A percentile compares a stretch with the other conserved stretches of the same genome.
Conservation (phyloP, 305 asterid species). For the Fraxinus dipetala region DNA sequence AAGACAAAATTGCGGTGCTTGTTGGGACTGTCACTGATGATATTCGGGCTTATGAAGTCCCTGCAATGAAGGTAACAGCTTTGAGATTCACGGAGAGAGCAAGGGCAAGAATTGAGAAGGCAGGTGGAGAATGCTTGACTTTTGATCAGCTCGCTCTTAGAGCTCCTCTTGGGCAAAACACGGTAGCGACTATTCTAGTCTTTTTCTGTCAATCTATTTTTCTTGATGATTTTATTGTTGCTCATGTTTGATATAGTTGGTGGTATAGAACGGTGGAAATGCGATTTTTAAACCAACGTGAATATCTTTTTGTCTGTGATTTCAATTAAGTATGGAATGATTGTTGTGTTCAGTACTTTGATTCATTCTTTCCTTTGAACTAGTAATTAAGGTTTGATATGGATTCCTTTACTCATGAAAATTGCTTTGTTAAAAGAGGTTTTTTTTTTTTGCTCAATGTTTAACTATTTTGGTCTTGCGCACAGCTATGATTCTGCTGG, state of each 20-base stretch:
- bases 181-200: conserved; percentile 34
- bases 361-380: neutral
- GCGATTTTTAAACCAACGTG: neutral
- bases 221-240: neutral
- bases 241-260: neutral
- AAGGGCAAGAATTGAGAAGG: conserved; percentile 94
- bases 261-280: neutral
- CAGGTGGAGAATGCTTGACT: conserved; percentile 93
- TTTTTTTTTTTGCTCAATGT: neutral
- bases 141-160: conserved; percentile 91
- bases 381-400: neutral
- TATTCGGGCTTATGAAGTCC: conserved; percentile 60
- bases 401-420: neutral
- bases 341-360: neutral
- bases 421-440: neutral
- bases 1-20: conserved; percentile 74
- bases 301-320: neutral
- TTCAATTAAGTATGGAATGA: neutral
- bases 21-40: conserved; percentile 88
- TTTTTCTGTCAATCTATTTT: neutral
- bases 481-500: neutral
- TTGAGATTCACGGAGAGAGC: conserved; percentile 84
- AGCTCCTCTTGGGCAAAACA: conserved; percentile 96
- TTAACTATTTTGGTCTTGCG: neutral
- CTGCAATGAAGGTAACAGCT: conserved; percentile 68